These are phyloP conservation scores for Echium plantagineum DNA, from an alignment of 257 asterid species.

Conservation along the genomic window DNA sequence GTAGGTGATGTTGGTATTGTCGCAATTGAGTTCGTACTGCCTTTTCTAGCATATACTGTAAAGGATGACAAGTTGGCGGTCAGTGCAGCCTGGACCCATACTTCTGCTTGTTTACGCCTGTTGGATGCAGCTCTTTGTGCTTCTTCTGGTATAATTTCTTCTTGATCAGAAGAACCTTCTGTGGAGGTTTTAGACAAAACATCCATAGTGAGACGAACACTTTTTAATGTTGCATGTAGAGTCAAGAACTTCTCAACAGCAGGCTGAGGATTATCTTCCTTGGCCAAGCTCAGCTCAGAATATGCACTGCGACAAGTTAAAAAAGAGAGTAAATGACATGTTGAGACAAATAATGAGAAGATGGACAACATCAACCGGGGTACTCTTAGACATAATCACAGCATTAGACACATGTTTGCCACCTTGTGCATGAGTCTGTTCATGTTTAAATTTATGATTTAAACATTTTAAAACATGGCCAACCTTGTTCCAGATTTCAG, in stretches of 20 bases:
- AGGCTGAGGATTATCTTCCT: constrained; percentile 84
- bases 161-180: constrained; percentile 33
- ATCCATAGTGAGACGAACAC: constrained; percentile 56
- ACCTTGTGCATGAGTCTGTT: neutral
- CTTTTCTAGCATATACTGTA: constrained; percentile 49
- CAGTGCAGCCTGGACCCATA: constrained; percentile 87
- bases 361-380: neutral
- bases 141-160: constrained; percentile 60
- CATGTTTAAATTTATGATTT: no score
- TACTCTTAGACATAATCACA: neutral
- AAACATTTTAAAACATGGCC: no score
- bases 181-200: constrained; percentile 49
- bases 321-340: neutral
- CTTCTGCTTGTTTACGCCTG: constrained; percentile 63
- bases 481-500: no score
- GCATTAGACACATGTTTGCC: neutral
- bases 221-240: constrained; percentile 54
- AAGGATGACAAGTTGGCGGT: constrained; percentile 68
- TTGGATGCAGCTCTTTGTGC: constrained; percentile 40
- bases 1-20: constrained; percentile 27
- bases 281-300: constrained; percentile 74
- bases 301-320: constrained; percentile 57
- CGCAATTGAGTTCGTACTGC: constrained; percentile 18
- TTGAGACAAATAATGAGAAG: neutral
- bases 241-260: constrained; percentile 82